Evolutionary conservation across 768 basidiomycete genomes (phyloP).

Genomic region (Kwoniella sp.): DNA sequence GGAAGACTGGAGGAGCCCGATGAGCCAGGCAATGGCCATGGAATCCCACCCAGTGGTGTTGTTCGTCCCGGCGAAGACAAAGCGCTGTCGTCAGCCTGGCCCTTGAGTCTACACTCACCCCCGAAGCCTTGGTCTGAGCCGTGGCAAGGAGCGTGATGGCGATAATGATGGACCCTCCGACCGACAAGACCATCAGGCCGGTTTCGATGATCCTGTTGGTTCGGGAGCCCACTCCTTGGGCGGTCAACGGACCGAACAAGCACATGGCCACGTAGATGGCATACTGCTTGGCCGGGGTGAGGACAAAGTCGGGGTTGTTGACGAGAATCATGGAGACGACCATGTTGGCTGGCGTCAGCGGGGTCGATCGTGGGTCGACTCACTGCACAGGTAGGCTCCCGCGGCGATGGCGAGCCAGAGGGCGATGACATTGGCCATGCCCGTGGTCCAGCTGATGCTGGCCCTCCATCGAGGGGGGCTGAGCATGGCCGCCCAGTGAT

Average conservation of each 20-base stretch:
- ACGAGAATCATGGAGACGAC: slow-evolving; percentile 3
- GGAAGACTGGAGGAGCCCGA: slow-evolving; percentile 22
- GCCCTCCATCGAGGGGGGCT: slow-evolving; percentile 9
- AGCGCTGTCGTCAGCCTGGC: background rate
- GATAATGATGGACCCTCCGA: slow-evolving; percentile 3
- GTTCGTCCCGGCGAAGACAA: slow-evolving; percentile 21
- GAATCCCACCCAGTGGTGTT: slow-evolving; percentile 35
- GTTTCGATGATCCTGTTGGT: background rate
- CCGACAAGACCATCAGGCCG: slow-evolving; percentile 5
- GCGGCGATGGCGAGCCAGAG: slow-evolving; percentile 15
- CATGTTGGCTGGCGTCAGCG: slow-evolving; percentile 1
- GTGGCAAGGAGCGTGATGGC: slow-evolving; percentile 17
- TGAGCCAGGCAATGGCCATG: slow-evolving; percentile 20
- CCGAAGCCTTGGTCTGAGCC: slow-evolving; percentile 11
- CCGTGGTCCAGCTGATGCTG: slow-evolving; percentile 10
- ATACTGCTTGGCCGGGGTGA: slow-evolving; percentile 14
- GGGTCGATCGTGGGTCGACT: background rate
- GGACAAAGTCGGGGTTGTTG: slow-evolving; percentile 6
- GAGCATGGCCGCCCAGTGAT: slow-evolving; percentile 25
- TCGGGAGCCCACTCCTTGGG: background rate
- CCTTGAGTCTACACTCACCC: slow-evolving; percentile 1
- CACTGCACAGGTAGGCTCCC: slow-evolving; percentile 12
- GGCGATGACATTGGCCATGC: slow-evolving; percentile 13
- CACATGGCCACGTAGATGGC: slow-evolving; percentile 9
- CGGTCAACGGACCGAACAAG: slow-evolving; percentile 1